Base-by-base conservation (phyloP, 148 eudicot genomes). In the Rheum nobile region DNA sequence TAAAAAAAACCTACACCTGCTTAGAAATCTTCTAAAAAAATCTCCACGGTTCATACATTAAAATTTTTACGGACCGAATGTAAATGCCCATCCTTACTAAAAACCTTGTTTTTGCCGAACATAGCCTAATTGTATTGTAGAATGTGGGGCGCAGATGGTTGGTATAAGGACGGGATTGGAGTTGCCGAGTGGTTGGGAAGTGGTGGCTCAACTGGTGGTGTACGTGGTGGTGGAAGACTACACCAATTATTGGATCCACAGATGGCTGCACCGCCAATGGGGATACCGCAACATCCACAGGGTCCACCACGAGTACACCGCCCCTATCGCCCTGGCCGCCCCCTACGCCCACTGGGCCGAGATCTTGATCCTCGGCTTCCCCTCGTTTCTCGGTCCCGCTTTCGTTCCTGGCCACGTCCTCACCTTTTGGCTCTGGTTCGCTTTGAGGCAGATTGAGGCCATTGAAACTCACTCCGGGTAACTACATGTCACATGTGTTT, bases 391-490 rank as follows among this genome's bases (percentile, higher is more conserved):
- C 2, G 98, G 98, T 47, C 98, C 98, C 34, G 94, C 96, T 0
- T 67, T 89, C 67, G 96, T 73, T 68, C 98, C 98, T 0, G 90
- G 98, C 24, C 96, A 93, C 54, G 89, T 93, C 83, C 81, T 91
- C 75, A 93, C 98, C 0, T 89, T 90, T 75, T 91, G 94, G 96
- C 11, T 86, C 72, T 93, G 98, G 98, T 83, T 93, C 67, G 92
- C 74, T 67, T 80, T 91, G 83, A 87, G 98, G 83, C 96, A 93
- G 84, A 82, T 93, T 79, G 98, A 93, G 83, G 92, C 98, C 29
- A 89, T 91, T 75, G 98, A 93, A 83, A 93, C 90, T 75, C 98
- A 93, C 82, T 87, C 94, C 71, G 98, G 98, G 98, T 93, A 89
- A n/a, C n/a, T n/a, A n/a, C n/a, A n/a, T n/a, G n/a, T n/a, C n/a